Evolutionary conservation across 2,329 filamentous ascomycete genomes (phyloP).

Genomic region (Neonectria hederae): DNA sequence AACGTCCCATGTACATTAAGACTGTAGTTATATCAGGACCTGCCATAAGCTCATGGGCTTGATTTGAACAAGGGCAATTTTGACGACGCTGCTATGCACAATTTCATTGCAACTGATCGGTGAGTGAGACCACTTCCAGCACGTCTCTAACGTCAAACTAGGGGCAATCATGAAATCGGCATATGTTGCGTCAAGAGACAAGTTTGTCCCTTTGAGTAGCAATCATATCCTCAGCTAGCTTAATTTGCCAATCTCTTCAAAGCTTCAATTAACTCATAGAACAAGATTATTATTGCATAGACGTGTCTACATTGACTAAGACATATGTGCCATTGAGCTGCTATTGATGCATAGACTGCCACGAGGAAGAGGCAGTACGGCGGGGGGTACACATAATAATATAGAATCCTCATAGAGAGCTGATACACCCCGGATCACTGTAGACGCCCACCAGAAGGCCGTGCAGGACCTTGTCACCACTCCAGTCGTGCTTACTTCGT

Average conservation of each 20-base stretch:
- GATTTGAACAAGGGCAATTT: neutral
- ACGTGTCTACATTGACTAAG: no score
- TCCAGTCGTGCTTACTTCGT: neutral
- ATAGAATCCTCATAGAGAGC: neutral
- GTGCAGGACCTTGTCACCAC: neutral
- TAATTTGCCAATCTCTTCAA: no score
- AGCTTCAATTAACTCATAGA: no score
- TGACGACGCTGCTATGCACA: neutral
- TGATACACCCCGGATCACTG: no score
- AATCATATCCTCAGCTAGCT: no score
- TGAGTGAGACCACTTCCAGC: neutral
- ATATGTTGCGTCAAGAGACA: neutral
- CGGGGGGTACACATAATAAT: neutral
- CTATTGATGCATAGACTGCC: neutral
- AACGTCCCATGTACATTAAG: conserved; percentile 40
- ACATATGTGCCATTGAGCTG: neutral
- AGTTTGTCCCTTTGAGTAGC: no score
- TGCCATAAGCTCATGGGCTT: conserved; percentile 23
- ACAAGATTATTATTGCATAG: no score
- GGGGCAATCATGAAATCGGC: neutral
- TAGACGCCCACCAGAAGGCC: neutral
- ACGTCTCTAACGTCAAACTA: neutral
- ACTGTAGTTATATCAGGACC: conserved; percentile 44
- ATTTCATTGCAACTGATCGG: no score
- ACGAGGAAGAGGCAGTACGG: neutral